Conservation (phyloP, 805 yeast species). For the Starmera caribaea region DNA sequence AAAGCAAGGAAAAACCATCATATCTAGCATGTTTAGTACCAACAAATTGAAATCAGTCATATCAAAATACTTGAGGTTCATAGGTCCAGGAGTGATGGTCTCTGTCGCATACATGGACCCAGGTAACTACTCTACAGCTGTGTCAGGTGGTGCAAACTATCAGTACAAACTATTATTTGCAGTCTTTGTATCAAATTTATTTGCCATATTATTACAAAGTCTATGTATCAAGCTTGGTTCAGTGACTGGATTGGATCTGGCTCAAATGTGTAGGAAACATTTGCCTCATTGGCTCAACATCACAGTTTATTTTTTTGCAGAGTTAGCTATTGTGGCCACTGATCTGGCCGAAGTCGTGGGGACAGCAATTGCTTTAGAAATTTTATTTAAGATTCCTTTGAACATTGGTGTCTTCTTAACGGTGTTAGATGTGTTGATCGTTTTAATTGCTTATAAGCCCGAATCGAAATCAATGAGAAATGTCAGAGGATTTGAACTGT, state of each 20-base stretch:
- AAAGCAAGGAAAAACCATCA: no score
- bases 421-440: conserved; percentile 70
- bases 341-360: conserved; percentile 94
- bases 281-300: conserved; percentile 52
- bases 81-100: conserved; percentile 77
- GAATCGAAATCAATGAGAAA: conserved; percentile 66
- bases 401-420: conserved; percentile 70
- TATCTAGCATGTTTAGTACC: conserved; percentile 1
- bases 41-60: conserved; percentile 8
- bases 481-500: conserved; percentile 67
- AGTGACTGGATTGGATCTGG: conserved; percentile 71
- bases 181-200: conserved; percentile 55
- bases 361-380: conserved; percentile 77
- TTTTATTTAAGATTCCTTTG: conserved; percentile 66
- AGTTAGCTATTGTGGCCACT: conserved; percentile 82
- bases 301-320: conserved; percentile 61
- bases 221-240: conserved; percentile 69
- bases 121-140: conserved; percentile 77
- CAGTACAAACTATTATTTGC: conserved; percentile 59
- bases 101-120: conserved; percentile 82
- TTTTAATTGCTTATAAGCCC: conserved; percentile 69
- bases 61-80: conserved; percentile 45
- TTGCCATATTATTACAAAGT: conserved; percentile 64
- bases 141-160: conserved; percentile 68
- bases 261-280: conserved; percentile 64